phyloP scores from a whole-genome alignment of 2,329 filamentous ascomycete species.

The Fusarium multiceps region DNA sequence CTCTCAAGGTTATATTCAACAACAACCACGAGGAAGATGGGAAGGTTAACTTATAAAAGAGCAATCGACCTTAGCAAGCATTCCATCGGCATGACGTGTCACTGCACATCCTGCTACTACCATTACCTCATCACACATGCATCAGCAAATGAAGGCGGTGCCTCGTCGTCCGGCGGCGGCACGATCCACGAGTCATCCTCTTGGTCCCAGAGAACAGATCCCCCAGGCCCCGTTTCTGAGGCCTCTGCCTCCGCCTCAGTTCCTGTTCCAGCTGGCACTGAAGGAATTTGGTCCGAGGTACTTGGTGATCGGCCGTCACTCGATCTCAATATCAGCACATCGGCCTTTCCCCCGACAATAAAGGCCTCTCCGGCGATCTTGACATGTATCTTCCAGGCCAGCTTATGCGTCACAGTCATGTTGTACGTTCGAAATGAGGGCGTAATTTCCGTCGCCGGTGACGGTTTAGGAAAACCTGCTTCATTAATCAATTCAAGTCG shows the following conservation, averaged over 20 bases:
- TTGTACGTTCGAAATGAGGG: slow-evolving; percentile 45
- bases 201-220: neutral
- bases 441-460: neutral
- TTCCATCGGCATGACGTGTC: too few species aligned
- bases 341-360: neutral
- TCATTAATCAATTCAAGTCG: neutral
- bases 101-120: neutral
- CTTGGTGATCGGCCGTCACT: neutral
- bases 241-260: neutral
- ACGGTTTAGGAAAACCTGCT: neutral
- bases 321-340: neutral
- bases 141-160: slow-evolving; percentile 3
- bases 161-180: neutral
- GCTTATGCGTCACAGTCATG: slow-evolving; percentile 38
- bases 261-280: rapidly evolving
- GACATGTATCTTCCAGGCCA: slow-evolving; percentile 30
- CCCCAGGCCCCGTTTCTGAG: rapidly evolving
- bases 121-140: neutral
- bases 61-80: too few species aligned
- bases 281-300: rapidly evolving
- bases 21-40: neutral
- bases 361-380: neutral
- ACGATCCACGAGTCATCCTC: slow-evolving; percentile 14
- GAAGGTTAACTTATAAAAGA: too few species aligned
- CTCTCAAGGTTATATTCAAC: neutral